Evolutionary conservation across 495 filamentous ascomycete genomes (phyloP), one percentile per base, ranked within the genome.

Genomic region (Hypoxylon fragiforme): DNA sequence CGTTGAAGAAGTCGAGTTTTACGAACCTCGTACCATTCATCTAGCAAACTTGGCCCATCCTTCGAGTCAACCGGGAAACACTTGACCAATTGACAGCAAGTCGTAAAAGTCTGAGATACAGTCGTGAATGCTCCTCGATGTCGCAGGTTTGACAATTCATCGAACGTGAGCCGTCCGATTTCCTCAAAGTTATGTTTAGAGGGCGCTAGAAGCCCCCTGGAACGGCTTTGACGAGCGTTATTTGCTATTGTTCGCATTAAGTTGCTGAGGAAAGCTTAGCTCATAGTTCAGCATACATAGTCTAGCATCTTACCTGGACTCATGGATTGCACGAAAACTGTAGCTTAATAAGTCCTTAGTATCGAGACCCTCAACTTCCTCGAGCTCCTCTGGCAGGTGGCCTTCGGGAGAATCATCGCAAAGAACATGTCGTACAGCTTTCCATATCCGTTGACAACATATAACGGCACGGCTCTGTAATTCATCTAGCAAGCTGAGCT

Each of bases 41-140:
- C 54, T 7, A 85, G 71, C 15, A 82, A 47, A 19, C 26, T 54
- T 8, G 12, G 43, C 19, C 39, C 57, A 74, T 32, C 50, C 16
- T 42, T n/a, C n/a, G n/a, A n/a, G n/a, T n/a, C 70, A 18, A 36
- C 78, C 61, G 32, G 18, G 56, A 74, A 22, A 62, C 70, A 64
- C 77, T 78, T 51, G 44, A 69, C 61, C 63, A 85, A 58, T 70
- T 77, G 71, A 64, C 92, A 97, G 57, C 90, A 92, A 13, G 77
- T 79, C 1, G 85, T 77, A 62, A 96, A 97, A 0, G 91, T 95
- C 44, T 88, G 85, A 4, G 94, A 87, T 2, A 97, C 92, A 4
- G 91, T 91, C 0, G 91, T 92, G 64, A 97, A 97, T 13, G 94
- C 94, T 42, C 94, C 94, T 50, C 94, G 80, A 67, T 98, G 94